Conservation (phyloP, 768 basidiomycete genomes). For the Cystofilobasidium bisporidii region DNA sequence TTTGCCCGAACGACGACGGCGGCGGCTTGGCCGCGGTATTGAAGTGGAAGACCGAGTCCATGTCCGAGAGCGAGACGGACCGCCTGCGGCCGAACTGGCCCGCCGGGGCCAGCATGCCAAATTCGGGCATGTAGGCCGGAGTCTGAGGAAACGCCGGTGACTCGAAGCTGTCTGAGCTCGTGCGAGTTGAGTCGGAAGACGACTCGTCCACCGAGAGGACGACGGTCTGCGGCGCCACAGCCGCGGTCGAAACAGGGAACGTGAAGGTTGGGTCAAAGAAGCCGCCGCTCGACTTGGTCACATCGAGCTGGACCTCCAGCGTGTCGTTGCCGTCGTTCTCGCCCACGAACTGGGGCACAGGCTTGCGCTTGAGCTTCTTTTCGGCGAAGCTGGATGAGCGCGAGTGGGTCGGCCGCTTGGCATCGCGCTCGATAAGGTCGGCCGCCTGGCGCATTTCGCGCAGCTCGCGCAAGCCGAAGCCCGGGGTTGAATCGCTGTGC, state of each 20-base stretch:
- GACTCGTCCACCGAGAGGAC: neutral
- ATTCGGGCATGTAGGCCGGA: neutral
- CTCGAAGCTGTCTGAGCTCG: neutral
- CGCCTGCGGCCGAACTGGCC: neutral
- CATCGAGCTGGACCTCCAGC: neutral
- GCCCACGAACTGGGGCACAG: neutral
- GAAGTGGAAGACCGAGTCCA: neutral
- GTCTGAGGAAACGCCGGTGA: neutral
- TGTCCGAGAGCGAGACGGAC: conserved; percentile 4
- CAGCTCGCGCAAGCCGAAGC: neutral
- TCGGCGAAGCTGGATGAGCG: conserved; percentile 4
- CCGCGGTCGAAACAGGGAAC: neutral
- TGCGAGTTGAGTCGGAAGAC: neutral
- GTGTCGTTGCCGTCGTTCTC: neutral
- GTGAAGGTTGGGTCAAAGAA: neutral
- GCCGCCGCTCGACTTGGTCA: neutral
- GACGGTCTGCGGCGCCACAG: neutral
- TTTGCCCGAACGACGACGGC: no score
- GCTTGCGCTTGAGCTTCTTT: conserved; percentile 8
- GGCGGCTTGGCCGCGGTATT: neutral
- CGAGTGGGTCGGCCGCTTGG: neutral
- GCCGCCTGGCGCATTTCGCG: conserved; percentile 8
- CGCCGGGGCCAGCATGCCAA: neutral
- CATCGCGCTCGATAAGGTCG: conserved; percentile 6
- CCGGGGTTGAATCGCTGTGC: neutral